Base-by-base conservation (phyloP, 2,329 filamentous ascomycete genomes). In the Aureobasidium uvarum region DNA sequence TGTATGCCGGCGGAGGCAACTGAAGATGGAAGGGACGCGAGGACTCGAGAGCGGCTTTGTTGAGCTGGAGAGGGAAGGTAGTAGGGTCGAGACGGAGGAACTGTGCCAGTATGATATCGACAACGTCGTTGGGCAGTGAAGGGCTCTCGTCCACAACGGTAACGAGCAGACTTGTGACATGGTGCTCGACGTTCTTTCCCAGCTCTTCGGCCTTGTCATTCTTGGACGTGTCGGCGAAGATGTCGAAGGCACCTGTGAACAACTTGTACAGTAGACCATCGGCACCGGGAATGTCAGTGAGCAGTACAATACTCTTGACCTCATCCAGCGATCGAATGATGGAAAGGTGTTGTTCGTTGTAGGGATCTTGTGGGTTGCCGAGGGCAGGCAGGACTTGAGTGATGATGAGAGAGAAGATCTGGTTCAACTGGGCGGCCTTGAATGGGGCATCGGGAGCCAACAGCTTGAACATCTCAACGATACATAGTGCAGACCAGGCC, bases 371-470 rank as follows among this genome's bases (percentile, higher is more conserved):
- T 14, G 93, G 91, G 72, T 96, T 89, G 72, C 91, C 89, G 31
- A 98, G 86, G 52, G 92, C 87, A 54, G 93, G 92, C 52, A 98
- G 84, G 69, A 96, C 89, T 56, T 88, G 88, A 66, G 86, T 88
- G 71, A 97, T 86, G 74, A 97, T 92, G 68, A 96, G 86, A 33
- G 88, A 89, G 80, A 98, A 99, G 75, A 98, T 94, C 78, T 96
- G 92, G 88, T 96, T 96, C 68, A 98, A 84, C 79, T 98, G 93
- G 67, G 90, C 87, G 46, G 86, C 87, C 28, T 92, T 96, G 78
- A 96, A 98, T 20, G 95, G 95, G 75, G 95, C 95, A 82, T 98
- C 89, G 0, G 95, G 95, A 33, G 95, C 95, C 78, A 92, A 96
- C 66, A 99, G 84, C 72, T 91, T 89, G 74, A 99, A 85, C 70